Conservation (phyloP, 768 basidiomycete species). For the Suillus clintonianus region DNA sequence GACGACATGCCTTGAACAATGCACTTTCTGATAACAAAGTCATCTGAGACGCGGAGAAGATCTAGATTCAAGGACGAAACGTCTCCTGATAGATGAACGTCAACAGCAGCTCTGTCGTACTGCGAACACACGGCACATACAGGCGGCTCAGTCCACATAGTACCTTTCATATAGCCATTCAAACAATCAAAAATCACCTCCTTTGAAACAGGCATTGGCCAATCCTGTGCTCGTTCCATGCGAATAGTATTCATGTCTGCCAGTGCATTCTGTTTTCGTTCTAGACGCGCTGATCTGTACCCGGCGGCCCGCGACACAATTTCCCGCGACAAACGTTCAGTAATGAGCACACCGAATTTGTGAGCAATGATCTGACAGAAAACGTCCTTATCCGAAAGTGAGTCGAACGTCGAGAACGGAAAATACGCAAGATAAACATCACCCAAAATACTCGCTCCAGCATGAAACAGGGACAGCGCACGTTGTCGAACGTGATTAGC, state of each 20-base stretch:
- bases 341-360: neutral
- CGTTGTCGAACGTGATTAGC: neutral
- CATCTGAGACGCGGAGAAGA: neutral
- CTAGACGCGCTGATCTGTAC: neutral
- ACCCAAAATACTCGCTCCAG: neutral
- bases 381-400: no score
- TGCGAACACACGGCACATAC: slow-evolving; percentile 1
- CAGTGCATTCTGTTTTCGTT: neutral
- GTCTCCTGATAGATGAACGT: neutral
- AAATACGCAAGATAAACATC: neutral
- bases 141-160: neutral
- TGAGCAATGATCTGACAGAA: neutral
- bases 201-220: no score
- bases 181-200: neutral
- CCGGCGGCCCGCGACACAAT: neutral
- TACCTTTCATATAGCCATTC: neutral
- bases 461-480: neutral
- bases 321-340: neutral
- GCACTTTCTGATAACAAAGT: neutral
- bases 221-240: no score
- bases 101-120: neutral
- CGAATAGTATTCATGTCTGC: neutral
- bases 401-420: neutral
- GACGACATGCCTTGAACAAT: neutral
- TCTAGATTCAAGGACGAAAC: neutral